Evolutionary conservation across 352 stramenopile species (phyloP), one percentile per base, ranked within the genome.

Genomic region (Phytophthora hybrid): DNA sequence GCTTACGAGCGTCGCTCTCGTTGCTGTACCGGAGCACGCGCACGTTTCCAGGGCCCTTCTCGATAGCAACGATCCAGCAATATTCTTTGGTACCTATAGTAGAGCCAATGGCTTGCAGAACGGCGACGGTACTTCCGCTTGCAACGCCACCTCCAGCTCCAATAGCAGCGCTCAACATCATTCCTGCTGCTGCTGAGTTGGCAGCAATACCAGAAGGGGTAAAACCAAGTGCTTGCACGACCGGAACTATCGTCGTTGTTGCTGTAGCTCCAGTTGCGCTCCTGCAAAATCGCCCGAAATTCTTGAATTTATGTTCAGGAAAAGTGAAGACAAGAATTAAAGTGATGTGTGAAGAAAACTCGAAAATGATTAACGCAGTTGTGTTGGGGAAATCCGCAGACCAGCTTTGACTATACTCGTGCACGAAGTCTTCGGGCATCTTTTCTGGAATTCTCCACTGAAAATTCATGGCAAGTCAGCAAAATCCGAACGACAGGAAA

Each of bases 11-110:
- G 1, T 68, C 60, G 14, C 19, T 32, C 23, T 79, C 67, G 4
- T n/a, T 66, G 8, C 11, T 37, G 41, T 72, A 79, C 10, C 63
- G 66, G 53, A 59, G 44, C 16, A 78, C 66, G 44, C 61, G 61
- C 0, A 75, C 71, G 51, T 78, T 78, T 3, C 54, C 37, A 7
- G 41, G 63, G 7, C 71, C 71, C 53, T 78, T 66, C 34, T 78
- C 65, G 41, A 71, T 71, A 7, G 71, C 71, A 5, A 74, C 47
- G 16, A 75, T 26, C 71, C 71, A 75, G 18, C 29, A 37, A 2
- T 32, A 55, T 11, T 64, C 21, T 3, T 53, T 11, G 14, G 31
- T 18, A 34, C 29, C 57, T n/a, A n/a, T n/a, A 51, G 44, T 21
- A 21, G 44, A 14, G 4, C 44, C 44, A 19, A 51, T 51, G 8